Base-by-base conservation (phyloP, 495 filamentous ascomycete species). In the Podospora fimiseda region DNA sequence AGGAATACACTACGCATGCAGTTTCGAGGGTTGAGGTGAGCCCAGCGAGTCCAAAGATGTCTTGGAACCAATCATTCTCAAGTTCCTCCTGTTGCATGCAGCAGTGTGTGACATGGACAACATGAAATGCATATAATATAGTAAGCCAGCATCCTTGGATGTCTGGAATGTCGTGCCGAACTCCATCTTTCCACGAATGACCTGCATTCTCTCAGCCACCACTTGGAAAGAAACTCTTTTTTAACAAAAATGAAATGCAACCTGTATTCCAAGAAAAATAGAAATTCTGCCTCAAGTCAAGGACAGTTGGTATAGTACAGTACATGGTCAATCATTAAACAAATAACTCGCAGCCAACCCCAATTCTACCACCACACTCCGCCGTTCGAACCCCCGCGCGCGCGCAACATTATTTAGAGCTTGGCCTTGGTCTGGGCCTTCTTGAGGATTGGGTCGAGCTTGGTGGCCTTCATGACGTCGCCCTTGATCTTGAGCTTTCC, bases 401-500 rank as follows among this genome's bases (percentile, higher is more conserved):
- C n/a, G n/a, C n/a, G n/a, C n/a, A n/a, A n/a, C n/a, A n/a, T 16
- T n/a, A 47, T 72, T 74, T 79, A 92, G 72, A 95, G 76, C 77
- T 95, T 96, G 60, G 89, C 82, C 76, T 88, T 90, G 56, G 77
- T 73, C 61, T 77, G 80, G 68, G 90, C 88, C 77, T 90, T 94
- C 80, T 90, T 90, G 56, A 97, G 74, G 65, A 96, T 83, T 48
- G 90, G 89, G 70, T 96, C 89, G 72, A 93, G 84, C 83, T 94
- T 96, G 41, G 93, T 96, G 20, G 93, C 93, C 82, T 94, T 95
- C 94, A 97, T 97, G 44, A 98, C 84, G 70, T 97, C 89, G 44
- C 93, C 93, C 81, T 90, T 94, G 64, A 97, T 82, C 85, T 96
- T 98, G 64, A 98, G 78, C 78, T 95, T 95, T 64, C 93, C 93